Base-by-base conservation (phyloP, 805 yeast genomes). In the Candida chauliodis region DNA sequence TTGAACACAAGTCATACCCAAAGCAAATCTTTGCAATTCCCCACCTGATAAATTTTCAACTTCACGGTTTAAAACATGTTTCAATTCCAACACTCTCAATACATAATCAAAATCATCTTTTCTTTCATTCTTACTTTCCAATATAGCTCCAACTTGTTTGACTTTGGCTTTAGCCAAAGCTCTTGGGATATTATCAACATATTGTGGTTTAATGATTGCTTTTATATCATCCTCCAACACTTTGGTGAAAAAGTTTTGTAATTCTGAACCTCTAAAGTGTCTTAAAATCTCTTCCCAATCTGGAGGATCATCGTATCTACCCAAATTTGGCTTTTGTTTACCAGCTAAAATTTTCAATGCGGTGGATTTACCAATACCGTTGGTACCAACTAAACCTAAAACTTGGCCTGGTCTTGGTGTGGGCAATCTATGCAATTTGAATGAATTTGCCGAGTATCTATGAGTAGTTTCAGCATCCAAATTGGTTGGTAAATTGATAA, bases 361-460 rank as follows among this genome's bases (percentile, higher is more conserved):
- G 14, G 99, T 93, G 9, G 95, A 85, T 62, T 93, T 93, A 56
- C 99, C 99, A 58, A 93, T 93, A 89, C 99, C 99, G 73, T 93
- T 93, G 44, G 97, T 87, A 56, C 99, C 99, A 36, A 93, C 99
- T 50, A 93, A 77, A 51, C 99, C 99, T 48, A 93, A 74, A 21
- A 93, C 99, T 69, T 93, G 99, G 44, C 98, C 98, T 2, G 99
- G 98, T 69, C 99, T 85, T 47, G 99, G 99, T 41, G 95, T 90
- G 18, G 99, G 99, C 55, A 93, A 75, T 65, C 99, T 79, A 64
- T 93, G 99, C 57, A 93, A 76, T 66, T 93, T 93, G 80, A 93
- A 93, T 40, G 96, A 87, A 66, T 93, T 93, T 39, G 98, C 99
- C 34, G 96, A 87, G 66, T 93, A 93, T 73, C 99, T 81, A 66